Conservation (phyloP, 2,329 filamentous ascomycete species). For the Hymenoscyphus occultus region DNA sequence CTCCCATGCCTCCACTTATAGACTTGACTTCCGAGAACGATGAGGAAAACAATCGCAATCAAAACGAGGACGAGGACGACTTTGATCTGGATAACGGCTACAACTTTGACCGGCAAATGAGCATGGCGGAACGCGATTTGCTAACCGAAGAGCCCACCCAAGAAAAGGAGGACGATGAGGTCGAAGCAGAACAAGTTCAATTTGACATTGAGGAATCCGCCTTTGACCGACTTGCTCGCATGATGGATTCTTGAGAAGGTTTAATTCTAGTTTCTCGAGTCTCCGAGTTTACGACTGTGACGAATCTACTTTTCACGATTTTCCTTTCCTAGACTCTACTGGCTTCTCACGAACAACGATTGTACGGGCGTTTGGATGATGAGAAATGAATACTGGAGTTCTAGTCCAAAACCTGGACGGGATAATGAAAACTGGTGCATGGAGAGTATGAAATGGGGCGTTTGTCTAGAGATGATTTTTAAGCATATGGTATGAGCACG, state of each 20-base stretch:
- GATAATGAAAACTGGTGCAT: neutral
- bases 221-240: slow-evolving; percentile 20
- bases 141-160: neutral
- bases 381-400: neutral
- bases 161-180: neutral
- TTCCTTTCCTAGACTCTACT: neutral
- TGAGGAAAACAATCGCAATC: neutral
- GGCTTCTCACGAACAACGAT: neutral
- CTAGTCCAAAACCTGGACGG: neutral
- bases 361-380: neutral
- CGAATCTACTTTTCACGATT: neutral
- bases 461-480: neutral
- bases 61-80: neutral
- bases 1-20: neutral
- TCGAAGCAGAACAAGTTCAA: slow-evolving; percentile 12
- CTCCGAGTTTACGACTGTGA: neutral
- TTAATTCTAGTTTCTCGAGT: neutral
- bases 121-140: neutral
- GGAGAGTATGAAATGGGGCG: neutral
- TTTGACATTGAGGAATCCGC: slow-evolving; percentile 20
- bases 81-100: neutral
- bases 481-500: neutral
- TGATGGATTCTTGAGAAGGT: slow-evolving; percentile 9
- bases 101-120: neutral
- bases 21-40: neutral